Base-by-base conservation (phyloP, 208 protist species). In the Balamuthia mandrillaris region DNA sequence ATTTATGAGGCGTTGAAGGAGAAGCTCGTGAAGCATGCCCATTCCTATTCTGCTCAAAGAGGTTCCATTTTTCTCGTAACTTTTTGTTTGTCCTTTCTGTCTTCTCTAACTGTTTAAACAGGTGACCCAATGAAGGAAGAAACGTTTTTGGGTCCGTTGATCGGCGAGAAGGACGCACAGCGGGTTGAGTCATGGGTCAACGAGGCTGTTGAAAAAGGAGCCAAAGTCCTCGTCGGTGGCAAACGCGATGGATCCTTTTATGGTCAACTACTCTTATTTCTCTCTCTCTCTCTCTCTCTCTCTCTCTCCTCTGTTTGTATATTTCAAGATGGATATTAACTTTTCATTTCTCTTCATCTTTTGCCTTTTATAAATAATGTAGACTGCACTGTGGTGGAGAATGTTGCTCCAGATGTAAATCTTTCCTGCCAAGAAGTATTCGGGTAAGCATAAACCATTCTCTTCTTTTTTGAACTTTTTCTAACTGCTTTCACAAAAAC, bases 1-100 rank as follows among this genome's bases (percentile, higher is more conserved):
- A 45, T 83, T 16, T 92, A 92, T 33, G 84, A 89, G 3, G 7
- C 39, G 29, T 6, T 92, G 1, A 91, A 88, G 56, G 2, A 58
- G 24, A 31, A 81, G 24, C 74, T 92, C 0, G 21, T 91, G 0
- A 42, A 33, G 1, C 49, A 82, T 21, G 75, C 66, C 5, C 37
- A 66, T 24, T 35, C n/a, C n/a, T n/a, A n/a, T n/a, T n/a, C n/a
- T 24, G n/a, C 75, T 82, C 29, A 82, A 82, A 42, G 35, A 29
- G 35, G 75, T 45, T 33, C 75, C n/a, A 56, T 82, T 47, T 82
- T 49, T 42, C 72, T 33, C 18, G 5, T 31, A 12, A 31, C 4
- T 63, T 33, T 33, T 33, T 33, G 1, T 33, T 63, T 63, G 29
- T 3, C 21, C 24, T 63, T 63, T 7, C 6, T 9, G 31, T 63